A percentile compares a stretch with the other conserved stretches of the same genome.
These are phyloP conservation scores for Rhizopogon vulgaris DNA, from an alignment of 768 basidiomycete species.

Conservation along the genomic window DNA sequence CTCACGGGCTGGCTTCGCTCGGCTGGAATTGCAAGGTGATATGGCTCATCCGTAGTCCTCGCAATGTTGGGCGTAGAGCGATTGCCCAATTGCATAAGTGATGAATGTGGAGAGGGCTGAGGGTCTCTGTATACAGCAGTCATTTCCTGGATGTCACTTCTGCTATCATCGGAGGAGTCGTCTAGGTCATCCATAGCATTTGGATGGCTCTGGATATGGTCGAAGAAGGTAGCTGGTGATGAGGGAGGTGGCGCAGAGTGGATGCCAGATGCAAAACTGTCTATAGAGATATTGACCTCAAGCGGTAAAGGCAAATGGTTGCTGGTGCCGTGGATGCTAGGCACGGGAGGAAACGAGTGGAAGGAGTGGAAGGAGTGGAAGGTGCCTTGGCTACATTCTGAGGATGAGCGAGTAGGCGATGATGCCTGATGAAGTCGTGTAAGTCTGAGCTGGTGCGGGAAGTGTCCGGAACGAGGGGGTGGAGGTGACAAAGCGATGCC, in stretches of 20 bases:
- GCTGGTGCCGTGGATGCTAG: slow-evolving; percentile 8
- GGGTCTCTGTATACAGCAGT: slow-evolving; percentile 17
- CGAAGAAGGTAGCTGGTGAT: slow-evolving; percentile 69
- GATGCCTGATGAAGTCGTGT: slow-evolving; percentile 12
- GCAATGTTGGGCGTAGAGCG: slow-evolving; percentile 63
- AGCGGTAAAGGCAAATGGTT: slow-evolving; percentile 18
- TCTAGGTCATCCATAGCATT: slow-evolving; percentile 73
- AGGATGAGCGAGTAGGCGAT: slow-evolving; percentile 19
- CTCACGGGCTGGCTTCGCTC: slow-evolving; percentile 47
- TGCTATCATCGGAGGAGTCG: slow-evolving; percentile 46
- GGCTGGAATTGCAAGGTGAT: slow-evolving; percentile 25
- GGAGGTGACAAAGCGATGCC: slow-evolving; percentile 56
- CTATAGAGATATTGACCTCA: slow-evolving; percentile 41
- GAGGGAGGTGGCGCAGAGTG: slow-evolving; percentile 60
- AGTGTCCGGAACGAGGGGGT: slow-evolving; percentile 20
- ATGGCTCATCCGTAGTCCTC: slow-evolving; percentile 31
- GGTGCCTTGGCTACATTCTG: slow-evolving; percentile 19
- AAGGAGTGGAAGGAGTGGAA: slow-evolving; percentile 27
- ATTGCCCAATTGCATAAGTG: slow-evolving; percentile 62
- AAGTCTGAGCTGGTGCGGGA: slow-evolving; percentile 13
- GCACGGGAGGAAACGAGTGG: slow-evolving; percentile 19
- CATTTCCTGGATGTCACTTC: slow-evolving; percentile 33
- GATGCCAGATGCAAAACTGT: slow-evolving; percentile 36
- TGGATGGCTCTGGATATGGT: slow-evolving; percentile 61
- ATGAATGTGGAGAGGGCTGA: slow-evolving; percentile 26